Percentiles rank a stretch among this genome's conserved stretches.
Conservation (phyloP, 2,329 filamentous ascomycete species). For the Colletotrichum filicis region DNA sequence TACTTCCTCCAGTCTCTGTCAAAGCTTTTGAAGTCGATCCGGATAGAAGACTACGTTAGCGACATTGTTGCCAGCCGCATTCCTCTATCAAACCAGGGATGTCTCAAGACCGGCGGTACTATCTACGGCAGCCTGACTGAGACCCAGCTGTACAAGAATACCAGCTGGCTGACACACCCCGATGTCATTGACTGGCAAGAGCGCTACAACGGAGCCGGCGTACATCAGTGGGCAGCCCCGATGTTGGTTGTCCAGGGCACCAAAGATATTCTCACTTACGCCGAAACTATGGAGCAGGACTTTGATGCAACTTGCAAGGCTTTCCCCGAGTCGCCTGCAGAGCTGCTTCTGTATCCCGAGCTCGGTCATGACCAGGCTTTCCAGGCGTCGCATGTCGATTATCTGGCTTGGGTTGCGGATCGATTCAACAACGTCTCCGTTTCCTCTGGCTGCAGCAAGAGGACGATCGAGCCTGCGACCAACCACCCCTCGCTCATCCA, state of each 20-base stretch:
- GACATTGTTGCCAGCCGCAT: neutral
- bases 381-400: slow-evolving; percentile 19
- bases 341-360: slow-evolving; percentile 13
- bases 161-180: slow-evolving; percentile 26
- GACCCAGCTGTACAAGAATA: slow-evolving; percentile 25
- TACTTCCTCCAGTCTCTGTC: slow-evolving; percentile 36
- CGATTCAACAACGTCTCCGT: slow-evolving; percentile 15
- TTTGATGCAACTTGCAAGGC: neutral
- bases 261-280: slow-evolving; percentile 33
- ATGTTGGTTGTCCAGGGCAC: slow-evolving; percentile 39
- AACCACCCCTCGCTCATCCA: neutral
- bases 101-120: slow-evolving; percentile 23
- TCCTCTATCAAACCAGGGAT: slow-evolving; percentile 20
- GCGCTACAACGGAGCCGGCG: slow-evolving; percentile 35
- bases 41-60: slow-evolving; percentile 34
- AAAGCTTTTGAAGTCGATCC: slow-evolving; percentile 32
- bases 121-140: no score
- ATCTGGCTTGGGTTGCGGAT: slow-evolving; percentile 23
- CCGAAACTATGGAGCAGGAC: neutral
- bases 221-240: slow-evolving; percentile 36
- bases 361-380: slow-evolving; percentile 11
- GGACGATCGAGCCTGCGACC: neutral
- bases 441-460: slow-evolving; percentile 3
- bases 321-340: neutral
- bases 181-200: slow-evolving; percentile 4